A percentile compares a stretch with the other conserved stretches of the same genome.
phyloP scores from a whole-genome alignment of 208 protist genomes.

The Wallacemonas sp. region DNA sequence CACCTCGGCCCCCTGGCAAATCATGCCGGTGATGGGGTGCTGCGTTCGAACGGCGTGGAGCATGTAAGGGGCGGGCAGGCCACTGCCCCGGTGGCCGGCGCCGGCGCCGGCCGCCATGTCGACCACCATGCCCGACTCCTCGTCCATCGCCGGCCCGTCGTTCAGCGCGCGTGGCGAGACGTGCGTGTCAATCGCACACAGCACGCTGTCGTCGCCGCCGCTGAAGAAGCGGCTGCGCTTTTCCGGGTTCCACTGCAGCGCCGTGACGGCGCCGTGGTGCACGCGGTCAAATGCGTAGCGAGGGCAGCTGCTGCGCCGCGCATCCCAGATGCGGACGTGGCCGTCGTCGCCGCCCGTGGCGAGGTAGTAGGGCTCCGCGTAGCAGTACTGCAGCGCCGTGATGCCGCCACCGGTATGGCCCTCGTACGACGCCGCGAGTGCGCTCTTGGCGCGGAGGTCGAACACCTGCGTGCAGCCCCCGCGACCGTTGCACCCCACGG shows the following conservation, averaged over 20 bases:
- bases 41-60: slow-evolving; percentile 59
- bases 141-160: slow-evolving; percentile 21
- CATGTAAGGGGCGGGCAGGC: slow-evolving; percentile 32
- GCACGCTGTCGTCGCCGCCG: slow-evolving; percentile 68
- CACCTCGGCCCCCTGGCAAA: slow-evolving; percentile 46
- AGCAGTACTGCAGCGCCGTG: slow-evolving; percentile 69
- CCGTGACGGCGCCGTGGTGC: slow-evolving; percentile 58
- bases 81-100: background rate
- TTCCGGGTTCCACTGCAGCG: slow-evolving; percentile 67
- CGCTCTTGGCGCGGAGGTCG: slow-evolving; percentile 76
- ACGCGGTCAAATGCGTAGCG: slow-evolving; percentile 72
- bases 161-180: slow-evolving; percentile 23
- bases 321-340: slow-evolving; percentile 75
- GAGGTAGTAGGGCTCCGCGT: slow-evolving; percentile 81
- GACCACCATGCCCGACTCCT: slow-evolving; percentile 12
- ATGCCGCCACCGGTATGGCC: slow-evolving; percentile 53
- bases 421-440: slow-evolving; percentile 62
- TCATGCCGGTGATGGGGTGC: slow-evolving; percentile 68
- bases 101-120: slow-evolving; percentile 15
- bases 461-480: slow-evolving; percentile 53
- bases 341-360: slow-evolving; percentile 68
- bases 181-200: slow-evolving; percentile 79
- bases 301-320: slow-evolving; percentile 45
- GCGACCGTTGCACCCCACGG: slow-evolving; percentile 48
- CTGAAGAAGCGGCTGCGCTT: slow-evolving; percentile 78